Conservation (phyloP, 2,329 filamentous ascomycete species). For the Pezicula carpinea region DNA sequence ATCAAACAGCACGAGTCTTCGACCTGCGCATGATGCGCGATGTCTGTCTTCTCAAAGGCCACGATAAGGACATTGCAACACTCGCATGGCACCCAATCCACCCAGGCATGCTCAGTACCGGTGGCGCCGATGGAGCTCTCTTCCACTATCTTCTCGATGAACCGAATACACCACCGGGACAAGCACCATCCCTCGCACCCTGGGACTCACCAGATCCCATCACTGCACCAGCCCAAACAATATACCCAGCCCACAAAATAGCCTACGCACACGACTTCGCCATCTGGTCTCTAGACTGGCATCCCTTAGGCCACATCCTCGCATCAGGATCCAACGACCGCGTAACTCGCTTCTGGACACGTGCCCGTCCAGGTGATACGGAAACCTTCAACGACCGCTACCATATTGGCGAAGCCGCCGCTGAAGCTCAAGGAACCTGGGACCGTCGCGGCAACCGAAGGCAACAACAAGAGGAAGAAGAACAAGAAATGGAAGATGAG, state of each 20-base stretch:
- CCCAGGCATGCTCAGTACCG: slow-evolving; percentile 81
- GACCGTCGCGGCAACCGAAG: slow-evolving; percentile 73
- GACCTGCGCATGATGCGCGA: slow-evolving; percentile 98
- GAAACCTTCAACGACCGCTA: slow-evolving; percentile 85
- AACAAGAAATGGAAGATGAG: slow-evolving; percentile 90
- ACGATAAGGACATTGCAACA: slow-evolving; percentile 94
- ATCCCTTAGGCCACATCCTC: slow-evolving; percentile 90
- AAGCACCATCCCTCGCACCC: slow-evolving; percentile 67
- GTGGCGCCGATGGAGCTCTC: slow-evolving; percentile 82
- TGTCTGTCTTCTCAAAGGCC: slow-evolving; percentile 85
- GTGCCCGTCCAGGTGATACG: slow-evolving; percentile 81
- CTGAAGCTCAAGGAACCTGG: slow-evolving; percentile 93
- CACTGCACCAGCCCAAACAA: slow-evolving; percentile 80
- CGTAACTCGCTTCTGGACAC: slow-evolving; percentile 94
- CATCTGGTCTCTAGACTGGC: slow-evolving; percentile 98
- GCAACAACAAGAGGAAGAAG: slow-evolving; percentile 85
- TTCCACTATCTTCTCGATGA: slow-evolving; percentile 96
- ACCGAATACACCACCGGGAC: slow-evolving; percentile 76
- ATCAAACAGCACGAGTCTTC: slow-evolving; percentile 89
- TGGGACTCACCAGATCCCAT: slow-evolving; percentile 80
- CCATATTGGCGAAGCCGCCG: slow-evolving; percentile 90
- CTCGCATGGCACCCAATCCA: slow-evolving; percentile 93
- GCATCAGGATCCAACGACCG: slow-evolving; percentile 95
- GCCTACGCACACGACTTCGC: slow-evolving; percentile 89
- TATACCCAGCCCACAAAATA: slow-evolving; percentile 84